Evolutionary conservation across 495 filamentous ascomycete species (phyloP).

Genomic region (Venustampulla echinocandica): DNA sequence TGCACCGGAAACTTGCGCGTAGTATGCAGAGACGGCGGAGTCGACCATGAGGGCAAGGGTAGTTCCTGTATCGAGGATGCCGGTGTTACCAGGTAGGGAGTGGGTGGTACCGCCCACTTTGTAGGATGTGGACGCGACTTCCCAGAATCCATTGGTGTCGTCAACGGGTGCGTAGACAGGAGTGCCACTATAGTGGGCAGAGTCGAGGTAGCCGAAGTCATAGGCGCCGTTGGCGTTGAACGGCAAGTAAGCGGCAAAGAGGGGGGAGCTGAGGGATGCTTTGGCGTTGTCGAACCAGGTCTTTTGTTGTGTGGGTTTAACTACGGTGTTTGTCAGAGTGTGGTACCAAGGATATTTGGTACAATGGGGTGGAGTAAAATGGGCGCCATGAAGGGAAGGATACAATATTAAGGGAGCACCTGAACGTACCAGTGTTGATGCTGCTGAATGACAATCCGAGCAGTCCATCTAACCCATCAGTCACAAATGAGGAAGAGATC

Average conservation of each 20-base stretch:
- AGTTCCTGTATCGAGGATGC: constrained; percentile 66
- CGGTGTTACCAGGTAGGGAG: constrained; percentile 38
- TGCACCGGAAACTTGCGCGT: constrained; percentile 50
- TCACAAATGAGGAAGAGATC: constrained; percentile 56
- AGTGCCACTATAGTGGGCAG: constrained; percentile 51
- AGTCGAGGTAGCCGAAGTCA: constrained; percentile 68
- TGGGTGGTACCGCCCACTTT: constrained; percentile 38
- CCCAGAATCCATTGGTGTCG: constrained; percentile 62
- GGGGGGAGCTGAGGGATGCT: constrained; percentile 49
- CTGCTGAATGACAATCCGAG: constrained; percentile 68
- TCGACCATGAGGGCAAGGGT: constrained; percentile 63
- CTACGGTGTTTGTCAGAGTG: constrained; percentile 11
- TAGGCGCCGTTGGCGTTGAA: constrained; percentile 55
- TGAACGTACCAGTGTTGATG: constrained; percentile 53
- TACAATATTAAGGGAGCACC: no score
- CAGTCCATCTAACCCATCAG: constrained; percentile 59
- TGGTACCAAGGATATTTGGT: no score
- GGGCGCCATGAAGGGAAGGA: no score
- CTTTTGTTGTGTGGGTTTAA: constrained; percentile 55
- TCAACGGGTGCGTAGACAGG: constrained; percentile 59
- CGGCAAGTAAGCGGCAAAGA: constrained; percentile 67
- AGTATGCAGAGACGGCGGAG: constrained; percentile 52
- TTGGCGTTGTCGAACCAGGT: constrained; percentile 80
- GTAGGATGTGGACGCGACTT: constrained; percentile 53
- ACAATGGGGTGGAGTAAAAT: not conserved